These are phyloP conservation scores for Orbilia javanica DNA, from an alignment of 2,329 filamentous ascomycete genomes.

Conservation along the genomic window DNA sequence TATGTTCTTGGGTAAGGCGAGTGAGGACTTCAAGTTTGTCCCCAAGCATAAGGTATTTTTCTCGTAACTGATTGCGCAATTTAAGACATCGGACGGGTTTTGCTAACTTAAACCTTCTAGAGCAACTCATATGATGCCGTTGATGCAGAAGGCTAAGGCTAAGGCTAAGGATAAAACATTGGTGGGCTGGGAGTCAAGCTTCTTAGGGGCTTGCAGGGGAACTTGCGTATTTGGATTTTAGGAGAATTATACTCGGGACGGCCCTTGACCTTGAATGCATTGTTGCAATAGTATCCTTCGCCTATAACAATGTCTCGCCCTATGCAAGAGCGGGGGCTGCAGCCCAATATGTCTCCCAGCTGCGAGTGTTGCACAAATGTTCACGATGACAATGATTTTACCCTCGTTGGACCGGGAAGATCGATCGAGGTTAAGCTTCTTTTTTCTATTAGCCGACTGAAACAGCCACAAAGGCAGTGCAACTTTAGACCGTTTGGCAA, in stretches of 20 bases:
- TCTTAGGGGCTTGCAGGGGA: neutral
- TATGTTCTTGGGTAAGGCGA: constrained; percentile 94
- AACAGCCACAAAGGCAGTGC: constrained; percentile 15
- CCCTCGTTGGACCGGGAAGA: neutral
- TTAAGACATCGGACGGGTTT: constrained; percentile 25
- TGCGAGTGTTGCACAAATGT: neutral
- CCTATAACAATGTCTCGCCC: constrained; percentile 32
- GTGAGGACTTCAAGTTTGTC: constrained; percentile 91
- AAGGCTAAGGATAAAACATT: neutral
- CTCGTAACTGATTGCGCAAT: constrained; percentile 1
- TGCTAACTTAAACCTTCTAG: constrained; percentile 34
- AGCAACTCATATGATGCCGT: constrained; percentile 57
- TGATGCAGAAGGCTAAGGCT: constrained; percentile 49
- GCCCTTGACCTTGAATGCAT: neutral
- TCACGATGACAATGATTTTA: neutral
- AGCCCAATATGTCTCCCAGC: neutral
- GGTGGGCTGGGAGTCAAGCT: neutral
- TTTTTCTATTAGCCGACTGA: neutral
- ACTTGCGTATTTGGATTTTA: constrained; percentile 13
- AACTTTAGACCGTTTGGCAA: neutral
- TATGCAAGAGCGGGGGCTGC: constrained; percentile 10
- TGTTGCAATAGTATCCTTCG: constrained; percentile 15
- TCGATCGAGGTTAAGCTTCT: neutral
- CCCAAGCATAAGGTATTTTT: constrained; percentile 92
- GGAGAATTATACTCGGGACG: constrained; percentile 21